Evolutionary conservation across 345 rosid genomes (phyloP), one percentile per base, ranked within the genome.

Genomic region (Pistacia integerrima): DNA sequence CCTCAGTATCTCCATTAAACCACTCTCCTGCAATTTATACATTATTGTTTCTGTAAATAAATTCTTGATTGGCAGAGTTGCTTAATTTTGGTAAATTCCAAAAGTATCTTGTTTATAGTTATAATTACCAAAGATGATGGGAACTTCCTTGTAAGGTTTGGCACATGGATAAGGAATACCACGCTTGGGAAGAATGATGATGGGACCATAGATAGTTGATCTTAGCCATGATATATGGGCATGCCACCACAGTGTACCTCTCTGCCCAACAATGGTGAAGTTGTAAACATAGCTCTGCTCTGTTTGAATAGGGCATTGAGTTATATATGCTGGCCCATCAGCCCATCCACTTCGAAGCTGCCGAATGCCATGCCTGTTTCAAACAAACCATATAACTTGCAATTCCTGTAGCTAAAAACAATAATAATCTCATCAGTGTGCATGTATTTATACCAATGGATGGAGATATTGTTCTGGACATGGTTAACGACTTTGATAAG

Each of bases 91-190:
- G 41, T 4, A 36, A 33, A 4, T 36, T 64, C 44, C 44, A 62
- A 59, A 22, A 8, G 2, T 60, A 33, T 61, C 41, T 56, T 16
- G 16, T 14, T 56, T 8, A 12, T 30, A 54, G 16, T 56, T 17
- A 48, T 13, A 22, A 25, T 77, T 85, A 92, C 97, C 97, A 58
- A 93, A 82, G 78, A 79, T 64, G 79, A 94, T 83, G 20, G 95
- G 91, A 79, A 88, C 84, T 88, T 91, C 93, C 84, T 88, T 89
- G 85, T 88, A 74, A 22, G 97, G 98, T 73, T 89, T 91, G 51
- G 84, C 48, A 66, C 93, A 91, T 1, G 97, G 98, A 76, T 93
- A 91, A 70, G 95, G 83, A 76, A 79, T 83, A 13, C 88, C 90
- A 2, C 4, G 83, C 73, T 83, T 85, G 56, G 97, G 98, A 63